Percentiles rank a stretch among this genome's conserved stretches.
Evolutionary conservation across 768 basidiomycete genomes (phyloP).

Genomic region (Phlegmacium glaucopus): DNA sequence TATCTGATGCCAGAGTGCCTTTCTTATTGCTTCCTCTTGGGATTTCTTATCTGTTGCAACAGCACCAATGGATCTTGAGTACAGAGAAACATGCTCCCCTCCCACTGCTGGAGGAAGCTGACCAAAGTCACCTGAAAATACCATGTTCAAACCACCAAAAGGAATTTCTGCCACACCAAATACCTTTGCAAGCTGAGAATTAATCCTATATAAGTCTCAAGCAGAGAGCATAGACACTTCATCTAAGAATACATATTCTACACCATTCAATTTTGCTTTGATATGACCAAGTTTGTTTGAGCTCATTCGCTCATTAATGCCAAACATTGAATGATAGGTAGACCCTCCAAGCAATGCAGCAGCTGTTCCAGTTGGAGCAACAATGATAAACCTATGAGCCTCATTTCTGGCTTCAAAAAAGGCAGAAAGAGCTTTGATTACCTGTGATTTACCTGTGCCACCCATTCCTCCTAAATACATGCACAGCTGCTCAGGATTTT

Average conservation of each 20-base stretch:
- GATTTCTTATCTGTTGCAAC: conserved; percentile 1
- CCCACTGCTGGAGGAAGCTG: conserved; percentile 30
- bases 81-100: conserved; percentile 11
- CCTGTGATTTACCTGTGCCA: conserved; percentile 32
- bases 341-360: conserved; percentile 3
- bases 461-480: conserved; percentile 31
- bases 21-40: conserved; percentile 21
- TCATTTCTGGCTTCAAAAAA: conserved; percentile 16
- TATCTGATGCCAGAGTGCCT: conserved; percentile 28
- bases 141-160: conserved; percentile 35
- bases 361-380: no score
- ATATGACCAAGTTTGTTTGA: neutral
- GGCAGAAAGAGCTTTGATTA: conserved; percentile 21
- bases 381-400: no score
- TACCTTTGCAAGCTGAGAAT: conserved; percentile 16
- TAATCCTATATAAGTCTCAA: conserved; percentile 24
- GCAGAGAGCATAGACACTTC: conserved; percentile 40
- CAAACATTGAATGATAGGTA: conserved; percentile 12
- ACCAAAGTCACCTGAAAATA: conserved; percentile 41
- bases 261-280: conserved; percentile 12
- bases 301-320: conserved; percentile 4
- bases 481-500: conserved; percentile 14
- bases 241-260: conserved; percentile 38
- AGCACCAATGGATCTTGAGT: conserved; percentile 6
- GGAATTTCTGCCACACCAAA: conserved; percentile 13